phyloP scores from a whole-genome alignment of 208 protist genomes.

The Crithidia mellificae region DNA sequence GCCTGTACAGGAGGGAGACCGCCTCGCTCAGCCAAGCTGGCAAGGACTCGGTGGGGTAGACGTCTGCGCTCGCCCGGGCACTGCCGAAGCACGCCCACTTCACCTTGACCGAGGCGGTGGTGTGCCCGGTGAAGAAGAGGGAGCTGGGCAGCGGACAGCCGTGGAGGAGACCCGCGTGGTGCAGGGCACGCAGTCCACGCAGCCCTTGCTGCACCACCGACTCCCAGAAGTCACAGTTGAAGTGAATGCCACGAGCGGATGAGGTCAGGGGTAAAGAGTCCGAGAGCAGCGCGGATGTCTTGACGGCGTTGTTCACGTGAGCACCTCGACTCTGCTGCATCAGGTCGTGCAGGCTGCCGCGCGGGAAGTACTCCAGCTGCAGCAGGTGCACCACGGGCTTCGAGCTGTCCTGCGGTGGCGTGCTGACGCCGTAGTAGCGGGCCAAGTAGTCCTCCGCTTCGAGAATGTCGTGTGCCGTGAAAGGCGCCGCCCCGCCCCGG shows the following conservation, averaged over 20 bases:
- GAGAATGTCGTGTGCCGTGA: slow-evolving; percentile 18
- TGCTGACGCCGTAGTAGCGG: slow-evolving; percentile 49
- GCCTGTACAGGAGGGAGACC: slow-evolving; percentile 10
- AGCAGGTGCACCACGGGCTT: slow-evolving; percentile 44
- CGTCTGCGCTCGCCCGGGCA: slow-evolving; percentile 26
- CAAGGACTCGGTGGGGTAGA: slow-evolving; percentile 39
- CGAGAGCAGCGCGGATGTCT: no score
- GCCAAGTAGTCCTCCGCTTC: slow-evolving; percentile 39
- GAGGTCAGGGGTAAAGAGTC: neutral
- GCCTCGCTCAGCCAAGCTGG: slow-evolving; percentile 19
- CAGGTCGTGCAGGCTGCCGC: slow-evolving; percentile 55
- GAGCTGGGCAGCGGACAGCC: slow-evolving; percentile 55
- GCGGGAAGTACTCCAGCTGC: slow-evolving; percentile 72
- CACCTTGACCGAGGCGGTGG: slow-evolving; percentile 21
- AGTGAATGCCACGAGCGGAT: neutral
- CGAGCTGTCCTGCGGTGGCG: slow-evolving; percentile 18
- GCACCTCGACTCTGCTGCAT: neutral
- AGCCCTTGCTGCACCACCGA: slow-evolving; percentile 40
- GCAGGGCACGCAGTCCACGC: slow-evolving; percentile 49
- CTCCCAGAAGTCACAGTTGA: slow-evolving; percentile 33
- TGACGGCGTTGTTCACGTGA: no score
- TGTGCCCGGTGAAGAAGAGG: slow-evolving; percentile 38
- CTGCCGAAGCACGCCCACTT: slow-evolving; percentile 67
- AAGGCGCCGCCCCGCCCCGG: neutral
- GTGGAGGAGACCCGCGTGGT: slow-evolving; percentile 50